Conservation (phyloP, 768 basidiomycete genomes). For the Rhizopogon sp. region DNA sequence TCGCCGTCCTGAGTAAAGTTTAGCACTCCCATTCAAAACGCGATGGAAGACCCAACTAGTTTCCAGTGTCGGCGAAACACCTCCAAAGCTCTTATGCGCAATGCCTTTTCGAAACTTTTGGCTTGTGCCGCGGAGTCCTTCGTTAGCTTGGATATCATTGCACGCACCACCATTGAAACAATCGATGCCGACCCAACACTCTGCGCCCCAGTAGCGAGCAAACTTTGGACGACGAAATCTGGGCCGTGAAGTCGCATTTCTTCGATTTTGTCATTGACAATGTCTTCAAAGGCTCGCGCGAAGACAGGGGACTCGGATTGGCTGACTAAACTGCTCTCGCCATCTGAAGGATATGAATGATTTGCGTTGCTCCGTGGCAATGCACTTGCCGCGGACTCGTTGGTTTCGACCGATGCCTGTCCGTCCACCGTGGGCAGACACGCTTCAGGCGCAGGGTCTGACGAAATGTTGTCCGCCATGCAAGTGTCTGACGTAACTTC, state of each 20-base stretch:
- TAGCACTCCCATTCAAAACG: not conserved
- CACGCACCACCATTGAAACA: constrained; percentile 1
- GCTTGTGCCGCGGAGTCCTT: not conserved
- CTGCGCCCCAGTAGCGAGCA: constrained; percentile 4
- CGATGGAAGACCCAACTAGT: not conserved
- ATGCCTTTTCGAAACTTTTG: constrained; percentile 1
- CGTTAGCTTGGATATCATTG: constrained; percentile 3
- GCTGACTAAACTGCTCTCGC: constrained; percentile 1
- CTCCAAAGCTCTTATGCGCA: constrained; percentile 6
- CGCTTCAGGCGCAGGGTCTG: not conserved
- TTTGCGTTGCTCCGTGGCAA: not conserved
- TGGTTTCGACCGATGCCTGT: not conserved
- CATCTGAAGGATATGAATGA: constrained; percentile 3
- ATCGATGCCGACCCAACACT: not conserved
- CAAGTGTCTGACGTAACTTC: not conserved
- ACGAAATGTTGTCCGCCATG: not conserved
- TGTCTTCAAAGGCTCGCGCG: constrained; percentile 8
- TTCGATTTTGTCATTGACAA: constrained; percentile 1
- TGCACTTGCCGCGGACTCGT: not conserved
- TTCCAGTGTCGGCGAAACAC: constrained; percentile 11
- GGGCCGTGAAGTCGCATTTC: not conserved
- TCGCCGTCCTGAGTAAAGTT: constrained; percentile 13
- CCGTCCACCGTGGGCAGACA: not conserved
- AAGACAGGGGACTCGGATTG: not conserved
- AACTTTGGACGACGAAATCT: constrained; percentile 1